Percentiles rank a stretch among this genome's conserved stretches.
phyloP scores from a whole-genome alignment of 495 filamentous ascomycete species.

The Daldinia concentrica region DNA sequence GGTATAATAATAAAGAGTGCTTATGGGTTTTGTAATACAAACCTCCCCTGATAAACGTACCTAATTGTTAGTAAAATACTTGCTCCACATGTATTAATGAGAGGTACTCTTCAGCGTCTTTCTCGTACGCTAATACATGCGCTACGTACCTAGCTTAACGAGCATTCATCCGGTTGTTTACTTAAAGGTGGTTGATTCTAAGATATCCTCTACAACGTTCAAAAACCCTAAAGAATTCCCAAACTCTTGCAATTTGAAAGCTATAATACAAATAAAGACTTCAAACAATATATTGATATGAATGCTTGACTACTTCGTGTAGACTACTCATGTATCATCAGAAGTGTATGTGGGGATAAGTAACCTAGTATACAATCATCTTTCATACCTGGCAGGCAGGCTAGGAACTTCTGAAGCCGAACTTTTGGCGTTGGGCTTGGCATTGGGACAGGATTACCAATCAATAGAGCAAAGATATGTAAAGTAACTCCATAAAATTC shows the following conservation, averaged over 20 bases:
- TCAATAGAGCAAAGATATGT: constrained; percentile 5
- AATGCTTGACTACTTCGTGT: neutral
- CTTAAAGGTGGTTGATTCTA: neutral
- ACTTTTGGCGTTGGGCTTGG: neutral
- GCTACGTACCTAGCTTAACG: neutral
- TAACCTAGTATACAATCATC: neutral
- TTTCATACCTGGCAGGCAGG: neutral
- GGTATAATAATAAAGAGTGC: neutral
- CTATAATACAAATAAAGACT: no score
- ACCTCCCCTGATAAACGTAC: neutral
- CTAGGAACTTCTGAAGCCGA: neutral
- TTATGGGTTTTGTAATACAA: constrained; percentile 1
- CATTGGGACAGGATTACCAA: constrained; percentile 4
- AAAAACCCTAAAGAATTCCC: neutral
- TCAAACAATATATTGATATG: neutral
- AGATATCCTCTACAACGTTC: neutral
- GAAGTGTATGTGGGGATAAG: neutral
- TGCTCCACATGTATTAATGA: neutral
- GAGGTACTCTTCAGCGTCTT: neutral
- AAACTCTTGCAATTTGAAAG: neutral
- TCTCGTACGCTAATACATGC: neutral
- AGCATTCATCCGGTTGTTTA: neutral
- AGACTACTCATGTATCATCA: neutral
- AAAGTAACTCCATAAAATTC: constrained; percentile 2
- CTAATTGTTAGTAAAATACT: neutral